Percentiles rank a stretch among this genome's conserved stretches.
phyloP scores from a whole-genome alignment of 2,329 filamentous ascomycete species.

The Calonectria pseudoreteaudii region DNA sequence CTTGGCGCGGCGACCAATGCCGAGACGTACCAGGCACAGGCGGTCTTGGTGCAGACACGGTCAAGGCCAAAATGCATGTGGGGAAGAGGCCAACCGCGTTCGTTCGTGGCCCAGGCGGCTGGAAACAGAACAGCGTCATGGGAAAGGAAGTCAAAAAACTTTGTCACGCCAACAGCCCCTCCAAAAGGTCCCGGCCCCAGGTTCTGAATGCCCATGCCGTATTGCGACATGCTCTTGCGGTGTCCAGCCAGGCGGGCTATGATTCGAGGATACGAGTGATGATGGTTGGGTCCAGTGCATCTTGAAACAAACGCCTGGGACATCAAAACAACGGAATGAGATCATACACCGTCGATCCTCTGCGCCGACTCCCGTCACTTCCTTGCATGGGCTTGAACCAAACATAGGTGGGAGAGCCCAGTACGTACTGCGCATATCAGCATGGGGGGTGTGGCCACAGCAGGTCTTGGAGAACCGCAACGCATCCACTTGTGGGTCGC shows the following conservation, averaged over 20 bases:
- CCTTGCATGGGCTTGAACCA: conserved; percentile 36
- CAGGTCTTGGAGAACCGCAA: conserved; percentile 25
- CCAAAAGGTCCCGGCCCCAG: conserved; percentile 28
- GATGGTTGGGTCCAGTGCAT: conserved; percentile 29
- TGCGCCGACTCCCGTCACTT: conserved; percentile 45
- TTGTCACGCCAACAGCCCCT: conserved; percentile 26
- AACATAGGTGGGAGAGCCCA: conserved; percentile 27
- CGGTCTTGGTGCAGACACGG: background rate
- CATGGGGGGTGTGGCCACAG: conserved; percentile 33
- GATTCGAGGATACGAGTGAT: conserved; percentile 35
- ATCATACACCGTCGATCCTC: conserved; percentile 46
- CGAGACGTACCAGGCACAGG: background rate
- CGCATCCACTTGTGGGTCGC: conserved; percentile 35
- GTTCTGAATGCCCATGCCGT: conserved; percentile 27
- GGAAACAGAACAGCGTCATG: conserved; percentile 39
- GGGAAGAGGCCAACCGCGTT: conserved; percentile 40
- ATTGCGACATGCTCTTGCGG: conserved; percentile 36
- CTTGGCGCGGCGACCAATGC: background rate
- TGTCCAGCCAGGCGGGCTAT: conserved; percentile 23
- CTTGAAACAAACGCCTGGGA: conserved; percentile 46
- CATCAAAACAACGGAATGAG: conserved; percentile 44
- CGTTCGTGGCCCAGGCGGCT: conserved; percentile 30
- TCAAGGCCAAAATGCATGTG: conserved; percentile 29
- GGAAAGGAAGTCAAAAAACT: conserved; percentile 22
- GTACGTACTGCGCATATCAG: conserved; percentile 14